Evolutionary conservation across 176 grass and related monocot species (phyloP), one percentile per base, ranked within the genome.

Genomic region (Triticum dicoccoides): DNA sequence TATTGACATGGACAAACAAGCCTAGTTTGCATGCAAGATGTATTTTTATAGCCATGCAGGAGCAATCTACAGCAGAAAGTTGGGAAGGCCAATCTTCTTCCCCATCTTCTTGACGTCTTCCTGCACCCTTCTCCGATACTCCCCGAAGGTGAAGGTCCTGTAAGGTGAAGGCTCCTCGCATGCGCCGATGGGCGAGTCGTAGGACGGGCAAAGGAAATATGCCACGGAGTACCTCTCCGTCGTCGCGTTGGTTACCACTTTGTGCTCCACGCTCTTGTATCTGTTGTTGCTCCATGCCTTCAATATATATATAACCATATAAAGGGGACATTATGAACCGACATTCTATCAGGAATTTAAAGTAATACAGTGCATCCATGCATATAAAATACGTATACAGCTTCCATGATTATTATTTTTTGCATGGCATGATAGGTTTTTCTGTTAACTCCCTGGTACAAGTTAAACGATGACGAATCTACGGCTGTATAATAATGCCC

Each of bases 271-370:
- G 67, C 97, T 98, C 90, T 81, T 98, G 91, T 96, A 99, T 8
- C 86, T 81, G 69, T 94, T 82, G 41, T 99, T 99, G 92, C 97
- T 99, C 97, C 97, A 99, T 6, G 94, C 97, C 97, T 99, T 23
- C 82, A 84, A 72, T 15, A 51, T 7, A 3, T 0, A 44, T 3
- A 74, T 9, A 14, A n/a, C 25, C 8, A 42, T 42, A 42, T 42
- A 65, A n/a, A 23, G 3, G n/a, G 8, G 3, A 37, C 5, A 59
- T 61, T 12, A 61, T n/a, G 21, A 81, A 30, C 14, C 6, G 69
- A 85, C 12, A 18, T 18, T 73, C 5, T 3, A 18, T 71, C 4
- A 74, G 4, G 45, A 81, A 20, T 25, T 52, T 52, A 52, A 52
- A 52, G 13, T 17, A 52, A 52, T 17, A 52, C 49, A 17, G 49